A percentile compares a stretch with the other conserved stretches of the same genome.
Conservation (phyloP, 2,329 filamentous ascomycete genomes). For the Penicillium glabrum region DNA sequence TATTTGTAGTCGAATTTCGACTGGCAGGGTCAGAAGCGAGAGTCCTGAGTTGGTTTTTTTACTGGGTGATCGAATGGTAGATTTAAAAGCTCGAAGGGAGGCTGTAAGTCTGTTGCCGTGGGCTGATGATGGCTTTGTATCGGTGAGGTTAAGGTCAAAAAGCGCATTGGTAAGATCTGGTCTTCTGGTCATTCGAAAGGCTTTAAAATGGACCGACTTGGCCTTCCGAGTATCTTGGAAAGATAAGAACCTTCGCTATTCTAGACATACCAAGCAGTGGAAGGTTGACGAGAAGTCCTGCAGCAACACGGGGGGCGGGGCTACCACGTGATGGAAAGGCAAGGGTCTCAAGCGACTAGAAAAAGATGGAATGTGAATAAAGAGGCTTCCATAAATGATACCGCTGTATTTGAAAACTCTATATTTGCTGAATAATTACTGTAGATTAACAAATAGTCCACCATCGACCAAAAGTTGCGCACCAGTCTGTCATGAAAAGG, state of each 20-base stretch:
- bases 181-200: neutral
- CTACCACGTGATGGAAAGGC: no score
- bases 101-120: neutral
- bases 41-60: neutral
- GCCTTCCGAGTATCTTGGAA: no score
- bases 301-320: no score
- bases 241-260: no score
- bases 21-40: neutral
- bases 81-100: neutral
- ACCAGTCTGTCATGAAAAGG: conserved; percentile 55
- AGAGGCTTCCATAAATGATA: no score
- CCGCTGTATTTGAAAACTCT: neutral
- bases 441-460: conserved; percentile 84
- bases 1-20: neutral
- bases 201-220: no score
- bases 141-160: neutral
- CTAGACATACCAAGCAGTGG: no score
- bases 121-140: neutral
- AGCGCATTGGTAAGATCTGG: neutral
- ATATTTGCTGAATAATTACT: conserved; percentile 45
- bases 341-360: no score
- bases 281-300: no score
- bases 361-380: no score
- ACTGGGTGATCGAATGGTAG: neutral
- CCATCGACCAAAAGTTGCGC: conserved; percentile 85